phyloP scores from a whole-genome alignment of 495 filamentous ascomycete genomes.

The Podospora didyma region DNA sequence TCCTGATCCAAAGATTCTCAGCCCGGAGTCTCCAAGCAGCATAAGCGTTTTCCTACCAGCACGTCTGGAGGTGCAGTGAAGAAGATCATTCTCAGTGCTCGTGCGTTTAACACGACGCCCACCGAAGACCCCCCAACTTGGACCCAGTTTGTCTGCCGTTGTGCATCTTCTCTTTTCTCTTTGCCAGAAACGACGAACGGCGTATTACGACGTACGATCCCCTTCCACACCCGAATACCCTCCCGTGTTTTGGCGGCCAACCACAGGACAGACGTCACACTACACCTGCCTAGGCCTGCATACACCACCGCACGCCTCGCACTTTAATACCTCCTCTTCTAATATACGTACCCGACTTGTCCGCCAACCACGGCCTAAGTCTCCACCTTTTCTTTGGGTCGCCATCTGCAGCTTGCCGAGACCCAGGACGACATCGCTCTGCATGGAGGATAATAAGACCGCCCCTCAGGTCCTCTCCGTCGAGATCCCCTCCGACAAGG shows the following conservation, averaged over 20 bases:
- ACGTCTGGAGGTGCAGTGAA: slow-evolving; percentile 7
- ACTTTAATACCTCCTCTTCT: slow-evolving; percentile 5
- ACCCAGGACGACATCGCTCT: slow-evolving; percentile 20
- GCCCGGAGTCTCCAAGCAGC: neutral
- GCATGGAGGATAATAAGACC: slow-evolving; percentile 42
- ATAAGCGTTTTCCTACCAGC: slow-evolving; percentile 5
- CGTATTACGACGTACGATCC: neutral
- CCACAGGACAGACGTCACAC: slow-evolving; percentile 5
- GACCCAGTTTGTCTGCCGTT: neutral
- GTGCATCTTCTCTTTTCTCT: neutral
- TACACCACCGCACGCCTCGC: slow-evolving; percentile 6
- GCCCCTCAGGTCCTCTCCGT: slow-evolving; percentile 34
- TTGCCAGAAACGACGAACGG: neutral
- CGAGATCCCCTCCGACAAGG: slow-evolving; percentile 34
- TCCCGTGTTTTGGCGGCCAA: neutral
- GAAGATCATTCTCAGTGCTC: neutral
- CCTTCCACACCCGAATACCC: neutral
- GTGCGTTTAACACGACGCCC: neutral
- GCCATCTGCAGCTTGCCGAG: slow-evolving; percentile 26
- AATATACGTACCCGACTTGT: slow-evolving; percentile 12
- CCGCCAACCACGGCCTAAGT: slow-evolving; percentile 22
- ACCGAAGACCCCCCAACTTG: neutral
- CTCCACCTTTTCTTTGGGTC: slow-evolving; percentile 21
- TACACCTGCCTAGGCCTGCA: neutral
- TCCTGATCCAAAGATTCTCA: slow-evolving; percentile 4